A percentile compares a stretch with the other conserved stretches of the same genome.
Conservation (phyloP, 2,329 filamentous ascomycete genomes). For the Fusarium continuum region DNA sequence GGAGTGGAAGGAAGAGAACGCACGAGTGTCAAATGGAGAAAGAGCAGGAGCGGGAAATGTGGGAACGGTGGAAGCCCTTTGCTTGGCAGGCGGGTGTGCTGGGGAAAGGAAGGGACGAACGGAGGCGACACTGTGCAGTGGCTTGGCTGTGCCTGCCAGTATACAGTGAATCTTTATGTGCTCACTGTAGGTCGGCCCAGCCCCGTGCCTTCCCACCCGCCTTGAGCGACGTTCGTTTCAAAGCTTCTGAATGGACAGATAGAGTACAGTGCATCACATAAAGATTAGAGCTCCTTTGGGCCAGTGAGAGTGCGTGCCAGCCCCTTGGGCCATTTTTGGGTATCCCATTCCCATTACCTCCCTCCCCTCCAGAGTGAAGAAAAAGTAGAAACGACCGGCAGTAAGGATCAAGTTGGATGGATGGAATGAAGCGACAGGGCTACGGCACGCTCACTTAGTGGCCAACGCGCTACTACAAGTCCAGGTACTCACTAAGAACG, state of each 20-base stretch:
- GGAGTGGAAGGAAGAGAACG: conserved; percentile 45
- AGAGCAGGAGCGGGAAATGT: conserved; percentile 18
- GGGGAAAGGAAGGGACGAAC: conserved; percentile 39
- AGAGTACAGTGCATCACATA: conserved; percentile 32
- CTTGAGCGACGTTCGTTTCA: conserved; percentile 5
- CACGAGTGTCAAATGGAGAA: conserved; percentile 34
- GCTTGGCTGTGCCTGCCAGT: neutral
- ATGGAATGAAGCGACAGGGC: conserved; percentile 32
- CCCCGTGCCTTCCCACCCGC: conserved; percentile 21
- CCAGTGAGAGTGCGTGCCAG: conserved; percentile 34
- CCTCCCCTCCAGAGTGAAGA: neutral
- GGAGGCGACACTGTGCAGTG: conserved; percentile 28
- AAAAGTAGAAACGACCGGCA: conserved; percentile 6
- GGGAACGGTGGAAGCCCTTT: conserved; percentile 16
- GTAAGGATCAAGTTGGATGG: conserved; percentile 17
- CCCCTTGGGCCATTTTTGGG: conserved; percentile 24
- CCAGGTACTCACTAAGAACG: conserved; percentile 24
- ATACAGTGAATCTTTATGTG: conserved; percentile 2
- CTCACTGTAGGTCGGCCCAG: conserved; percentile 2
- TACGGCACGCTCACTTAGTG: conserved; percentile 26
- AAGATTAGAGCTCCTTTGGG: conserved; percentile 7
- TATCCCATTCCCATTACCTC: conserved; percentile 1
- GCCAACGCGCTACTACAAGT: conserved; percentile 29
- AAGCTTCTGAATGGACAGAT: conserved; percentile 30
- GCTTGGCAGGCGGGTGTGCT: conserved; percentile 41